Conservation (phyloP, 2,329 filamentous ascomycete species). For the Clathrospora elynae region DNA sequence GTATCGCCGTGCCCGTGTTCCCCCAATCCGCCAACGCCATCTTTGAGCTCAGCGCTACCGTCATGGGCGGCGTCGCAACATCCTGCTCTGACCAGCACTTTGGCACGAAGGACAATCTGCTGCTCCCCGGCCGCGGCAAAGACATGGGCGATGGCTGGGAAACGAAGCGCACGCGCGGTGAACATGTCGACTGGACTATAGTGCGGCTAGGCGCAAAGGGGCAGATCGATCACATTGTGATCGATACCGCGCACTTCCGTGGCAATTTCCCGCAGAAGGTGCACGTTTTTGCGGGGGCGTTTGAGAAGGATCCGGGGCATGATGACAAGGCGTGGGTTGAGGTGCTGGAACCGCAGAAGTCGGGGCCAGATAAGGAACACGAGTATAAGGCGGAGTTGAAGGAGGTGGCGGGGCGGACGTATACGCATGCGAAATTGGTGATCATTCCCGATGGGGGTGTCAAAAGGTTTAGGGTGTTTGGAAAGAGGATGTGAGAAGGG, state of each 20-base stretch:
- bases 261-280: slow-evolving; percentile 84
- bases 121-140: slow-evolving; percentile 77
- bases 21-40: slow-evolving; percentile 67
- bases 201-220: slow-evolving; percentile 72
- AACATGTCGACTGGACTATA: slow-evolving; percentile 82
- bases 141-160: slow-evolving; percentile 93
- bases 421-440: slow-evolving; percentile 85
- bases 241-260: slow-evolving; percentile 82
- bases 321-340: slow-evolving; percentile 68
- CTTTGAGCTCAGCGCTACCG: slow-evolving; percentile 76
- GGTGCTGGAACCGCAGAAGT: slow-evolving; percentile 69
- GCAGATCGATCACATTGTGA: slow-evolving; percentile 67
- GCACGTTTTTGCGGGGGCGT: slow-evolving; percentile 66
- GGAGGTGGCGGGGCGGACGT: slow-evolving; percentile 62
- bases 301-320: slow-evolving; percentile 60
- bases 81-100: slow-evolving; percentile 85
- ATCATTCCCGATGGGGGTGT: slow-evolving; percentile 94
- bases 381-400: slow-evolving; percentile 58
- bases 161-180: slow-evolving; percentile 73
- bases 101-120: slow-evolving; percentile 77
- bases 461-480: slow-evolving; percentile 81
- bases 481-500: slow-evolving; percentile 50
- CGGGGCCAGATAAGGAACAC: slow-evolving; percentile 74
- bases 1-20: slow-evolving; percentile 76
- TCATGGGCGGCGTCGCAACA: slow-evolving; percentile 77